Evolutionary conservation across 371 early-diverging fungal species (phyloP).

Genomic region (Vittaforma corneae): DNA sequence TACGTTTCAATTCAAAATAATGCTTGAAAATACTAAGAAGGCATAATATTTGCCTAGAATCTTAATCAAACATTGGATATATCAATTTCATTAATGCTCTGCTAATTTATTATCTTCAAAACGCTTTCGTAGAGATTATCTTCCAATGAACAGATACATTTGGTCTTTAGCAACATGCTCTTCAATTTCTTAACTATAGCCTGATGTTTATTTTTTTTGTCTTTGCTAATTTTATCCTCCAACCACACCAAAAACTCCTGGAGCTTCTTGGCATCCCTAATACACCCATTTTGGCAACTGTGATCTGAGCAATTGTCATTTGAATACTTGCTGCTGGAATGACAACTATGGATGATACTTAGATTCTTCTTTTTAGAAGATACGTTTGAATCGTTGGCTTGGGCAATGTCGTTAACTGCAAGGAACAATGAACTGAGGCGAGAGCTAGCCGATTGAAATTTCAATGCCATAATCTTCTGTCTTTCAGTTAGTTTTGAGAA

Average conservation of each 20-base stretch:
- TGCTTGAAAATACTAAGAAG: background rate
- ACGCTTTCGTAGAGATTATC: too few relatives aligned
- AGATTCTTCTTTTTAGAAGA: background rate
- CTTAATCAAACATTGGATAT: background rate
- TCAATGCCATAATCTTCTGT: constrained; percentile 11
- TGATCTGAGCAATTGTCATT: background rate
- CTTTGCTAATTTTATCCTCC: background rate
- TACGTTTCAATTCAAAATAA: background rate
- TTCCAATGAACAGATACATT: too few relatives aligned
- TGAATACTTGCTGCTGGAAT: background rate
- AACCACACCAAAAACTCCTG: background rate
- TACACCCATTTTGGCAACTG: too few relatives aligned
- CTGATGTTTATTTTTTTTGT: background rate
- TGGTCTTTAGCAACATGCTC: too few relatives aligned
- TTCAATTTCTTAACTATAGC: too few relatives aligned
- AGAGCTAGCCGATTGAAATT: constrained; percentile 1
- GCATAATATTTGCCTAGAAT: background rate
- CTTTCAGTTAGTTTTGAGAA: constrained; percentile 16
- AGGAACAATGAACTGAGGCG: constrained; percentile 5
- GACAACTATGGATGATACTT: background rate
- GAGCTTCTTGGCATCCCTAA: too few relatives aligned
- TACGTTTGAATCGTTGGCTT: background rate
- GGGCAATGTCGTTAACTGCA: constrained; percentile 4
- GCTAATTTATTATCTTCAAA: too few relatives aligned
- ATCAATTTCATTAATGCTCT: too few relatives aligned